phyloP scores from a whole-genome alignment of 2,329 filamentous ascomycete species.

The Xylaria hypoxylon region DNA sequence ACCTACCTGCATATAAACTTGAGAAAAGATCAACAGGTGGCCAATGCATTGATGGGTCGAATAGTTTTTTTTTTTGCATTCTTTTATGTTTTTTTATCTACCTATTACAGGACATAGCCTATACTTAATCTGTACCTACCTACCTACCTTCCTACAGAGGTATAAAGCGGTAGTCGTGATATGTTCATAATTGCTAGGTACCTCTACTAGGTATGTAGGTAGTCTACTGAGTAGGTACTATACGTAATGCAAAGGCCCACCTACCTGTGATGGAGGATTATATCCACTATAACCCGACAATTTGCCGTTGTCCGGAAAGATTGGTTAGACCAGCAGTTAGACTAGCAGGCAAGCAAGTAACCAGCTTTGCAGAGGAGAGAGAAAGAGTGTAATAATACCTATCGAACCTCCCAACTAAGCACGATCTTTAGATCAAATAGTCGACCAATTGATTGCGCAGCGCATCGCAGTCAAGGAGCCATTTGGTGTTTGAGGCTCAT shows the following conservation, averaged over 20 bases:
- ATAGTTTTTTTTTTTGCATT: no score
- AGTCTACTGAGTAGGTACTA: neutral
- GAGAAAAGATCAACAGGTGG: no score
- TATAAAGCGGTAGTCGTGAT: neutral
- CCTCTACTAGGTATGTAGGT: neutral
- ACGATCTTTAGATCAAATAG: conserved; percentile 38
- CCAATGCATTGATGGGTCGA: neutral
- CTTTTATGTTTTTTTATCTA: neutral
- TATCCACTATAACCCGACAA: conserved; percentile 36
- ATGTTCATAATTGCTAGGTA: neutral
- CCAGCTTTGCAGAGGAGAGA: conserved; percentile 37
- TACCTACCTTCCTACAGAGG: no score
- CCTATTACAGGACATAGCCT: no score
- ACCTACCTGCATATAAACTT: no score
- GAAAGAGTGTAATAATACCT: conserved; percentile 33
- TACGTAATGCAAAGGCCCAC: neutral
- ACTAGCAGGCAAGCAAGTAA: conserved; percentile 33
- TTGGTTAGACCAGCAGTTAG: conserved; percentile 25
- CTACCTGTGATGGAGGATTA: conserved; percentile 5
- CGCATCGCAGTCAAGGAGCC: conserved; percentile 48
- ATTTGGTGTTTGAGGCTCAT: conserved; percentile 42
- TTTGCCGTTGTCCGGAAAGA: conserved; percentile 37
- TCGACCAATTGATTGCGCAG: conserved; percentile 50
- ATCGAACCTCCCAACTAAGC: conserved; percentile 39
- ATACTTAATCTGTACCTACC: no score